Percentiles rank a stretch among this genome's conserved stretches.
Conservation (phyloP, 768 basidiomycete genomes). For the Scleroderma bovista region DNA sequence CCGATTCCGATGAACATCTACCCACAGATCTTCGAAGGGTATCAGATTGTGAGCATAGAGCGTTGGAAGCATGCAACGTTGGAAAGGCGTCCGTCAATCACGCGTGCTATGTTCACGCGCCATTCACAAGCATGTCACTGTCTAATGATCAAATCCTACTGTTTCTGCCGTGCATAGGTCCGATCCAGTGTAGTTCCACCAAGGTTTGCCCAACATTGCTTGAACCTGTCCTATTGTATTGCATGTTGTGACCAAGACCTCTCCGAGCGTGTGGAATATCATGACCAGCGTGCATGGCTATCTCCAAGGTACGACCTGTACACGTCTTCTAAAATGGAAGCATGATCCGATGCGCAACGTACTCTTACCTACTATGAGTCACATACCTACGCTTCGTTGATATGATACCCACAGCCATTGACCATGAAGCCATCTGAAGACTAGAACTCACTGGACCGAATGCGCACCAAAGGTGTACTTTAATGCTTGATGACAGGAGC, state of each 20-base stretch:
- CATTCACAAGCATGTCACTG: background rate
- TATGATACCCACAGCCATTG: conserved; percentile 30
- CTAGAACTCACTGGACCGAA: conserved; percentile 42
- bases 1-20: conserved; percentile 89
- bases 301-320: conserved; percentile 48
- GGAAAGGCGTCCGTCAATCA: conserved; percentile 81
- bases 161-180: conserved; percentile 37
- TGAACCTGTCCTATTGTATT: conserved; percentile 91
- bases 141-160: no score
- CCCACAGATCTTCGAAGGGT: conserved; percentile 97
- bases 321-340: conserved; percentile 26
- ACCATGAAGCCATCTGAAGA: conserved; percentile 33
- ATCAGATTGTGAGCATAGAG: conserved; percentile 82
- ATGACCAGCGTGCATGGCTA: conserved; percentile 65
- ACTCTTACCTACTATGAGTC: conserved; percentile 30
- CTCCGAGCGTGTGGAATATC: conserved; percentile 80
- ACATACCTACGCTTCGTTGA: conserved; percentile 36
- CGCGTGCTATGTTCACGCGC: conserved; percentile 51
- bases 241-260: conserved; percentile 97
- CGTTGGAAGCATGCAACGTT: conserved; percentile 78
- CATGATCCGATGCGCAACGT: background rate
- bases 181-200: conserved; percentile 69
- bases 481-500: conserved; percentile 61
- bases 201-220: conserved; percentile 95
- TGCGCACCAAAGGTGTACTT: conserved; percentile 39